Evolutionary conservation across 192 early-diverging fungal species (phyloP), one percentile per base, ranked within the genome.

Genomic region (Podila clonocystis): DNA sequence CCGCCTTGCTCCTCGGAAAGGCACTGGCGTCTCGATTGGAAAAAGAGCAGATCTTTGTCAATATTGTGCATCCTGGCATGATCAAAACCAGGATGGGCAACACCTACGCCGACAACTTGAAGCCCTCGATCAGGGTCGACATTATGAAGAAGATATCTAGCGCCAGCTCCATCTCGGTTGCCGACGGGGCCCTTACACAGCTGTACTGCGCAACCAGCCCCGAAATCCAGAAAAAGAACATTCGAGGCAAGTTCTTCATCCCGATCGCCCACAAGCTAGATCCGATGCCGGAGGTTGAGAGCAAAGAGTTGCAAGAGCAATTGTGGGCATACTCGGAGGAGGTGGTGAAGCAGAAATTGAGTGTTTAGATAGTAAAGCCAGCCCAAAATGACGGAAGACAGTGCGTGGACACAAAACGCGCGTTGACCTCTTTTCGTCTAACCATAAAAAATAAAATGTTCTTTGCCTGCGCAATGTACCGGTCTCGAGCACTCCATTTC

Each of bases 161-260:
- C 15, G 49, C 31, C 45, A 22, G 4, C 8, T 64, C 26, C 30
- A 20, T 61, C 22, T 19, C 26, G 20, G 8, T 26, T 48, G 29
- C 74, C 20, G 62, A 85, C 63, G 86, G 86, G 31, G 70, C 85
- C 2, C 45, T 84, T n/a, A 84, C 85, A 5, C 85, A 84, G 55
- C 38, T 84, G n/a, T 87, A 86, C 36, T 34, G 70, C 28, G 82
- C 86, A 9, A 87, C 85, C 19, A 86, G 85, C 26, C 86, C 85
- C 50, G 83, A 87, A 61, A 60, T 86, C 29, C 65, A 84, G 57
- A 48, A 84, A 28, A 74, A 78, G 58, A 72, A 83, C 63, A 45
- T 49, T 26, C 71, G 71, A n/a, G 63, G 63, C 20, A 19, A 38
- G 24, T 65, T 65, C 36, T 73, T 73, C 45, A 31, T 41, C 12